A percentile compares a stretch with the other conserved stretches of the same genome.
phyloP scores from a whole-genome alignment of 495 filamentous ascomycete species.

The Aspergillus baeticus region DNA sequence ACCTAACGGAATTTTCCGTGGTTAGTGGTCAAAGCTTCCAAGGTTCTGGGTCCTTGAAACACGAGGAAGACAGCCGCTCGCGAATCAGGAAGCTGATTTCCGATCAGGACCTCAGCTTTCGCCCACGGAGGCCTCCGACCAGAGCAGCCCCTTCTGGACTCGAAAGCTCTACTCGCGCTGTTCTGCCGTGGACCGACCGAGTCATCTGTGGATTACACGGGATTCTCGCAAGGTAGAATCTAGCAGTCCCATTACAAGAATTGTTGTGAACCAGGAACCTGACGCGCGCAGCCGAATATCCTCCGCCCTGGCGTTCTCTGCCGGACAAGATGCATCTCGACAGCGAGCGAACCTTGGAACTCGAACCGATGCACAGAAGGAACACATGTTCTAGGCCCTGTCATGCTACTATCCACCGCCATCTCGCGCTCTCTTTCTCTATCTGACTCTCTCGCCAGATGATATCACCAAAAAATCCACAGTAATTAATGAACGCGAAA shows the following conservation, averaged over 20 bases:
- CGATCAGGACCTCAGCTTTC: background rate
- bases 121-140: background rate
- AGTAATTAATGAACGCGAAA: background rate
- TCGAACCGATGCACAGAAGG: conserved; percentile 8
- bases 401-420: conserved; percentile 16
- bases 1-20: background rate
- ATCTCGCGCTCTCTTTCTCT: conserved; percentile 7
- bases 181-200: too few species aligned
- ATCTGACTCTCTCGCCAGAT: background rate
- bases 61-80: background rate
- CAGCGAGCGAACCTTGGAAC: conserved; percentile 4
- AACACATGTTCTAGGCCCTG: conserved; percentile 25
- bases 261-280: too few species aligned
- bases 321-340: conserved; percentile 4
- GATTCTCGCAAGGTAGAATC: background rate
- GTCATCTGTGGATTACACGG: too few species aligned
- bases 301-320: background rate
- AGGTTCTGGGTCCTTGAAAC: conserved; percentile 1
- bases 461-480: background rate
- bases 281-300: background rate
- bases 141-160: background rate
- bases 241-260: background rate
- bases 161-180: too few species aligned
- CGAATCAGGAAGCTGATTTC: conserved; percentile 5
- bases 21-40: background rate